phyloP scores from a whole-genome alignment of 2,329 filamentous ascomycete genomes.

The Colletotrichum gigasporum region DNA sequence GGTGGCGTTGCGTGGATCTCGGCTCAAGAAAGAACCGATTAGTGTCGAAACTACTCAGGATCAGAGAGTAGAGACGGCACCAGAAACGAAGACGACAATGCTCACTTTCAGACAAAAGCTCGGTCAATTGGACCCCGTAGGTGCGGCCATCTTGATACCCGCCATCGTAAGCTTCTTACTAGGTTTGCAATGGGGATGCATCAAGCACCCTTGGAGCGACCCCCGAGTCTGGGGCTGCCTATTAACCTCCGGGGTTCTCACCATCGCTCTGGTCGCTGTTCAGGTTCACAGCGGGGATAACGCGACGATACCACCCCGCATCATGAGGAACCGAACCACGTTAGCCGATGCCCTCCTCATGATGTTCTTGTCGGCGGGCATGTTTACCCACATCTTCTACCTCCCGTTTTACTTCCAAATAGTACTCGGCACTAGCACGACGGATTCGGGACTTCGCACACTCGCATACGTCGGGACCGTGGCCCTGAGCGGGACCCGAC shows the following conservation, averaged over 20 bases:
- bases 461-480: conserved; percentile 60
- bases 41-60: too few species aligned
- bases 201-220: too few species aligned
- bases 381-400: conserved; percentile 40
- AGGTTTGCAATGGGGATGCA: too few species aligned
- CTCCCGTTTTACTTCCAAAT: conserved; percentile 62
- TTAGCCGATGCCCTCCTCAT: conserved; percentile 45
- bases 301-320: conserved; percentile 57
- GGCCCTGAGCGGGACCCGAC: conserved; percentile 58
- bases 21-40: too few species aligned
- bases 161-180: too few species aligned
- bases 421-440: conserved; percentile 59
- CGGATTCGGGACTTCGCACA: conserved; percentile 62
- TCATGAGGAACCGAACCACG: conserved; percentile 55
- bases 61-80: too few species aligned
- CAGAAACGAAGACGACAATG: too few species aligned
- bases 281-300: conserved; percentile 50
- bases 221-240: conserved; percentile 49
- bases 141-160: too few species aligned
- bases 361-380: conserved; percentile 43
- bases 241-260: conserved; percentile 38
- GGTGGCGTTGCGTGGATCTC: too few species aligned
- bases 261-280: conserved; percentile 43
- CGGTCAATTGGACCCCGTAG: too few species aligned
- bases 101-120: too few species aligned